Evolutionary conservation across 1,284 basidiomycete species (phyloP).

Genomic region (Sporisorium iseilematis-ciliati): DNA sequence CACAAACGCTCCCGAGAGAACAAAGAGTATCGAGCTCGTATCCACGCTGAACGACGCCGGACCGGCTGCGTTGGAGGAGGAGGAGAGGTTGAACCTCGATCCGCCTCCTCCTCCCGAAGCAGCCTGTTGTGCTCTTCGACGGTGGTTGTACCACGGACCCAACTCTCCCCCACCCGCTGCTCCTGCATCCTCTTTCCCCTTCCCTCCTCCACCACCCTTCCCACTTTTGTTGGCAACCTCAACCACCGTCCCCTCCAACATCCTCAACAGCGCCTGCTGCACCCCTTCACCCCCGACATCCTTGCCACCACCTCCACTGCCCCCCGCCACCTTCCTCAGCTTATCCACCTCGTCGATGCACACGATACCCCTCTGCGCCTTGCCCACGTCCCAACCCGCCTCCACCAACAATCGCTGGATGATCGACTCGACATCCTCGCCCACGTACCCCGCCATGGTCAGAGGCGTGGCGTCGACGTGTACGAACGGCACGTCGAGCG

Average conservation of each 20-base stretch:
- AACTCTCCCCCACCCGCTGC: conserved; percentile 1
- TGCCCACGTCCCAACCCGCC: conserved; percentile 42
- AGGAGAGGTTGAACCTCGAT: no score
- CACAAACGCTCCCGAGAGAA: conserved; percentile 86
- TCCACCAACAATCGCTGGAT: conserved; percentile 47
- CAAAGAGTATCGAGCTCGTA: conserved; percentile 74
- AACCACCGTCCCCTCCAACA: conserved; percentile 91
- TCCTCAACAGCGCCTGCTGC: conserved; percentile 87
- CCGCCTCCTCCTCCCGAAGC: no score
- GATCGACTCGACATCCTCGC: conserved; percentile 59
- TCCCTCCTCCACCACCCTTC: not conserved
- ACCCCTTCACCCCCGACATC: conserved; percentile 97
- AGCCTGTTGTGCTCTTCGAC: conserved; percentile 48
- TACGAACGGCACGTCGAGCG: conserved; percentile 58
- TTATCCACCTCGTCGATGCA: conserved; percentile 98
- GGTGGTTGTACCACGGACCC: conserved; percentile 35
- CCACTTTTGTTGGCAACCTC: conserved; percentile 74
- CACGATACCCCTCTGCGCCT: conserved; percentile 75
- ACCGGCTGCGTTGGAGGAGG: no score
- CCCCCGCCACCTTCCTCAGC: conserved; percentile 74
- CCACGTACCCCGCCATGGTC: conserved; percentile 61
- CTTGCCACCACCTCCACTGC: conserved; percentile 75
- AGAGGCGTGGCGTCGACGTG: conserved; percentile 58
- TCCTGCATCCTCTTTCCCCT: not conserved
- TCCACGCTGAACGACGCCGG: conserved; percentile 80